These are phyloP conservation scores for Colletotrichum brevisporum DNA, from an alignment of 2,329 filamentous ascomycete species.

Conservation along the genomic window DNA sequence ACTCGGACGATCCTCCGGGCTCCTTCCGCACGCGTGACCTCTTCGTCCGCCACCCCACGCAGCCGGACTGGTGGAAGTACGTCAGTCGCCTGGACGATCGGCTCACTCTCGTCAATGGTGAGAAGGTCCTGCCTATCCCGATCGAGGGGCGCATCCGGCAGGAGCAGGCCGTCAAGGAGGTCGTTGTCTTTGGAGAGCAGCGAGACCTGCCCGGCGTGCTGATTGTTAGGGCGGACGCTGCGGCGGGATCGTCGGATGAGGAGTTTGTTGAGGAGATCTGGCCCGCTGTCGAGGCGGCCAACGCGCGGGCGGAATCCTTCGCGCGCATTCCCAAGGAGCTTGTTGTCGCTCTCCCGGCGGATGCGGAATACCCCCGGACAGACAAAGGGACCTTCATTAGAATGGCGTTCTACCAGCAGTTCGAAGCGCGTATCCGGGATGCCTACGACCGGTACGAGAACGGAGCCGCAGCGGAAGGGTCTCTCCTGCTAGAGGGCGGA, in stretches of 20 bases:
- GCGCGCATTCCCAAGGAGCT: conserved; percentile 59
- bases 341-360: conserved; percentile 50
- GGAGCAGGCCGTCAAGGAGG: conserved; percentile 50
- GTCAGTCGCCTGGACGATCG: conserved; percentile 54
- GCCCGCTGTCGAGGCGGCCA: conserved; percentile 46
- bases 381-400: conserved; percentile 64
- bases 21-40: conserved; percentile 55
- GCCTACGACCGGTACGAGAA: conserved; percentile 12
- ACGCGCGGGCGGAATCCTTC: conserved; percentile 56
- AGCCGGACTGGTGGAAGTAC: conserved; percentile 55
- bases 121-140: conserved; percentile 54
- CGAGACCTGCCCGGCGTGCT: conserved; percentile 50
- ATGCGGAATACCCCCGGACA: conserved; percentile 55
- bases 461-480: conserved; percentile 41
- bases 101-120: conserved; percentile 54
- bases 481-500: conserved; percentile 37
- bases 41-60: conserved; percentile 53
- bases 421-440: conserved; percentile 50
- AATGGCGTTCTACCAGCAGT: conserved; percentile 53
- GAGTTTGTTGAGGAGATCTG: conserved; percentile 52
- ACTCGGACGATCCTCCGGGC: conserved; percentile 49
- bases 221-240: conserved; percentile 47
- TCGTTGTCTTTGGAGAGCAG: conserved; percentile 52
- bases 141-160: conserved; percentile 53
- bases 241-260: conserved; percentile 46